A percentile compares a stretch with the other conserved stretches of the same genome.
These are phyloP conservation scores for Talaromyces sp. DNA, from an alignment of 2,329 filamentous ascomycete species.

Conservation along the genomic window DNA sequence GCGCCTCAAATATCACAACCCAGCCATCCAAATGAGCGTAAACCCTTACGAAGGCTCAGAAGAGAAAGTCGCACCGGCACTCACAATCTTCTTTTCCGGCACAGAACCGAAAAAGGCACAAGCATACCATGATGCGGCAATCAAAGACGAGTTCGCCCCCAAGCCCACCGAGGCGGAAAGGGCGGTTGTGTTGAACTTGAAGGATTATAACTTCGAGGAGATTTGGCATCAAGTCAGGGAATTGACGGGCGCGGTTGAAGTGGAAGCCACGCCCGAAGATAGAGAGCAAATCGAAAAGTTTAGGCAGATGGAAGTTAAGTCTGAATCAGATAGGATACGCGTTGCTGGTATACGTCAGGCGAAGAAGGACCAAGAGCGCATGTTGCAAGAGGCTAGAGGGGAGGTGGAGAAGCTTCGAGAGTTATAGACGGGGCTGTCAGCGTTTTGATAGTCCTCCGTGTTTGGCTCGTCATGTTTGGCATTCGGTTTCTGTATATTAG, in stretches of 20 bases:
- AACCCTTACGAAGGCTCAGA: conserved; percentile 59
- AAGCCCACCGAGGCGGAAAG: conserved; percentile 31
- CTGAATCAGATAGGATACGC: conserved; percentile 38
- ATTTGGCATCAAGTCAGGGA: conserved; percentile 44
- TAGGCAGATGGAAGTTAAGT: conserved; percentile 33
- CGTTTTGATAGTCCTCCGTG: conserved; percentile 3
- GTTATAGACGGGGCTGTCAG: conserved; percentile 24
- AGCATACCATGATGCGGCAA: conserved; percentile 23
- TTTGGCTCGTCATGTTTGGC: conserved; percentile 1
- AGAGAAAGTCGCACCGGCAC: conserved; percentile 32
- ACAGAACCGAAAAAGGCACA: conserved; percentile 27
- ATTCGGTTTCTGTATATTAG: conserved; percentile 16
- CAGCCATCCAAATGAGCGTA: conserved; percentile 75
- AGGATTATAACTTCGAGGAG: conserved; percentile 36
- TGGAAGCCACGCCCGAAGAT: conserved; percentile 35
- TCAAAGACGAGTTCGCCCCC: conserved; percentile 35
- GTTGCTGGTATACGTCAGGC: conserved; percentile 40
- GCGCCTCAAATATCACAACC: conserved; percentile 92
- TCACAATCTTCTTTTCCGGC: conserved; percentile 44
- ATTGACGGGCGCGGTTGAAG: conserved; percentile 39
- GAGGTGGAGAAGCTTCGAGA: conserved; percentile 42
- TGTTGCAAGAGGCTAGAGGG: conserved; percentile 43
- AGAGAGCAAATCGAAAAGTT: conserved; percentile 34
- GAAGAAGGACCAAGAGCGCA: conserved; percentile 44
- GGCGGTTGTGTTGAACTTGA: conserved; percentile 37